These are phyloP conservation scores for Henckelia pumila DNA, from an alignment of 257 asterid genomes.

Conservation along the genomic window DNA sequence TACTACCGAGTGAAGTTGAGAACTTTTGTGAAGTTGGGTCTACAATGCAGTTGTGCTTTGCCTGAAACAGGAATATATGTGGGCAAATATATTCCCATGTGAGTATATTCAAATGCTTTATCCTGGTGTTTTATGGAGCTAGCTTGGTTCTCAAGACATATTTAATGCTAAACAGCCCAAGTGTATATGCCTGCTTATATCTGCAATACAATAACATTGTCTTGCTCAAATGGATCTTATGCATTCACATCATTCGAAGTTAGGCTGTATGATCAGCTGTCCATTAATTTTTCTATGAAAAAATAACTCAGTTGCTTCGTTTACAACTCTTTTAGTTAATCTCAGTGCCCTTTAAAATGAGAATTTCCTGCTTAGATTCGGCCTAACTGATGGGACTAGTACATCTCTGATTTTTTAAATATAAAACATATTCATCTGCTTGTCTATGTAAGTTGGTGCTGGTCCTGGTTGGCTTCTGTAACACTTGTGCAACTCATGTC, in stretches of 20 bases:
- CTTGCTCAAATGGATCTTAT: neutral
- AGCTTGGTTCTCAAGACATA: neutral
- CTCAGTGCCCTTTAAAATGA: neutral
- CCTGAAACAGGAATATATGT: too few species aligned
- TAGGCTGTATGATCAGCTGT: neutral
- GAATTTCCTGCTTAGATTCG: neutral
- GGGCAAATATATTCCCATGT: neutral
- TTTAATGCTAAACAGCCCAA: too few species aligned
- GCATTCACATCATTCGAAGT: neutral
- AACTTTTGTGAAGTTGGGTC: too few species aligned
- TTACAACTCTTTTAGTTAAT: neutral
- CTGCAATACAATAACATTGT: neutral
- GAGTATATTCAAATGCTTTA: neutral
- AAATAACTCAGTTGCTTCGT: neutral
- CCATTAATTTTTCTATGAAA: neutral
- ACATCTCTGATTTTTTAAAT: conserved; percentile 1
- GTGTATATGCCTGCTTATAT: neutral
- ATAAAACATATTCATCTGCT: conserved; percentile 13
- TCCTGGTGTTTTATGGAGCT: neutral
- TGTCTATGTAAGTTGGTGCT: conserved; percentile 24
- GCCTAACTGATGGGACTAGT: conserved; percentile 9
- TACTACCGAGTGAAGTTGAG: too few species aligned
- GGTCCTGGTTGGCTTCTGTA: conserved; percentile 20
- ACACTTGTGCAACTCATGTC: conserved; percentile 27
- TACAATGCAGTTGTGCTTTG: too few species aligned